phyloP scores from a whole-genome alignment of 805 yeast genomes.

The Maudiozyma barnettii region DNA sequence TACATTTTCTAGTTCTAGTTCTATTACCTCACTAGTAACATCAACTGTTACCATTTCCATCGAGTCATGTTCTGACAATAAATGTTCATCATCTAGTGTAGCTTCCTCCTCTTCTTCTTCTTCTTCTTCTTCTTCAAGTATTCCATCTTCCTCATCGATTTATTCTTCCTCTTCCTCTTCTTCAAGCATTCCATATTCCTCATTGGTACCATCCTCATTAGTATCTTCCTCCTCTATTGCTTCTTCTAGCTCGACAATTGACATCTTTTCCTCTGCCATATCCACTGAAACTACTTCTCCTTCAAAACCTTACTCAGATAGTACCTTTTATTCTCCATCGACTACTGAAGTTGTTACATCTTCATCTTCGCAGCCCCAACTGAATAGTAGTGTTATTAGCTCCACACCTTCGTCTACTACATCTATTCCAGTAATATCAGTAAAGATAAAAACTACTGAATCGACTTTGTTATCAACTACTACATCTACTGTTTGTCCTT shows the following conservation, averaged over 20 bases:
- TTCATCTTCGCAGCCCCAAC: not conserved
- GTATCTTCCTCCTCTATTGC: not conserved
- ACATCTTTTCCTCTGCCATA: too few relatives aligned
- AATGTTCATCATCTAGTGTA: not conserved
- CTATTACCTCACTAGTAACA: not conserved
- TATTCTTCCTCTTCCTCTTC: not conserved
- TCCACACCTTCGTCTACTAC: not conserved
- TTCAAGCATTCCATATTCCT: not conserved
- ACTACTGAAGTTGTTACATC: not conserved
- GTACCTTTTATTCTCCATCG: too few relatives aligned
- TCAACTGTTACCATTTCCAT: not conserved
- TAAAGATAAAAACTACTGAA: not conserved
- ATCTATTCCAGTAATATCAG: not conserved
- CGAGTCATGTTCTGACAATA: too few relatives aligned
- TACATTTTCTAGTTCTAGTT: not conserved
- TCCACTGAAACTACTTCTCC: too few relatives aligned
- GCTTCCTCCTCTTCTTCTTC: slow-evolving; percentile 1
- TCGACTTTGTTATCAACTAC: slow-evolving; percentile 1
- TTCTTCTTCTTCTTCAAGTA: not conserved
- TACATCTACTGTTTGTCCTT: not conserved
- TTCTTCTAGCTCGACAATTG: too few relatives aligned
- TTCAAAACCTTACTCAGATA: too few relatives aligned
- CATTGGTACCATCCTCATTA: too few relatives aligned
- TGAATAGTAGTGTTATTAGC: too few relatives aligned
- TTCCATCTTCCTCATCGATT: not conserved